Base-by-base conservation (phyloP, 2,329 filamentous ascomycete species). In the Fusarium phyllophilum region DNA sequence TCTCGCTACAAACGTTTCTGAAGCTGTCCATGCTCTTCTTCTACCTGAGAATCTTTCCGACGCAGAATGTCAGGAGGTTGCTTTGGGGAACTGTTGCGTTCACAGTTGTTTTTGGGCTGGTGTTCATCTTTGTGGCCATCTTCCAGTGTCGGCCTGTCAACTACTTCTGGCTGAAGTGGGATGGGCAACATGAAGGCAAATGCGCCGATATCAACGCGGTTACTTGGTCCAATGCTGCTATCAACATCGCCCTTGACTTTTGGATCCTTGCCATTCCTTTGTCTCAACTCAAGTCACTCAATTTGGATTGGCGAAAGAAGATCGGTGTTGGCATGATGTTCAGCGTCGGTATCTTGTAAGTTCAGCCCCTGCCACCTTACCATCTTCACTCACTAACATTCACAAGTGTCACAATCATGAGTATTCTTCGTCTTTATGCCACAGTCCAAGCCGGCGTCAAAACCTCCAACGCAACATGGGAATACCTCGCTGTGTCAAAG, bases 131-230 rank as follows among this genome's bases (percentile, higher is more conserved):
- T 7, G 77, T 83, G 17, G 83, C 81, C 20, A 75, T 87, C 18
- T 86, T 89, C 42, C 85, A 89, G 68, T 90, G 88, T 76, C 77
- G 73, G 6, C 89, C 89, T 0, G 80, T 90, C 26, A 78, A 77
- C 20, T 86, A 84, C 65, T 87, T 85, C 76, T 91, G 89, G 89
- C 81, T 79, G 0, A 80, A 80, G 22, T 91, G 88, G 87, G 84
- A 88, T 51, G 83, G 83, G 3, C 79, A 84, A 59, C 82, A 85
- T 42, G 9, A 78, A 0, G 89, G 89, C 1, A 79, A 68, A 3
- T 91, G 89, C 69, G 76, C 87, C 29, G 81, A 88, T 62, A 79
- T 86, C 68, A 88, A 87, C 66, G 79, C 81, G 3, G 81, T 89
- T 6, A 84, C 81, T 1, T 89, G 86, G 85, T 82, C 85, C 39